These are phyloP conservation scores for Penicillium psychrofluorescens DNA, from an alignment of 495 filamentous ascomycete genomes.

Conservation along the genomic window DNA sequence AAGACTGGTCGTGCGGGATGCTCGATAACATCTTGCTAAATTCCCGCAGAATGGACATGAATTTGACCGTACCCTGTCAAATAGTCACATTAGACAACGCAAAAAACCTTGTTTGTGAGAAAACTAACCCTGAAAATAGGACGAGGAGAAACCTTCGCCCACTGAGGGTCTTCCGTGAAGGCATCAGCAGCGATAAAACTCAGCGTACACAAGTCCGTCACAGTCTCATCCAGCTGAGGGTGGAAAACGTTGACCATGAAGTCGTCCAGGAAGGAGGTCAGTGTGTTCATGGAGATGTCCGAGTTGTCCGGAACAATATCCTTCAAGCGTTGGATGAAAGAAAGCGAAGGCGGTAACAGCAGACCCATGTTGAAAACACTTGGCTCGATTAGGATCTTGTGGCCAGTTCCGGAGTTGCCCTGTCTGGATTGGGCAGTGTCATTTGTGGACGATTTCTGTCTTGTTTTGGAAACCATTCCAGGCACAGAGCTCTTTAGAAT, in stretches of 20 bases:
- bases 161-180: conserved; percentile 81
- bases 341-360: conserved; percentile 84
- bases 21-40: conserved; percentile 94
- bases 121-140: conserved; percentile 71
- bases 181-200: conserved; percentile 78
- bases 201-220: conserved; percentile 77
- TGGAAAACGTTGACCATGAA: conserved; percentile 98
- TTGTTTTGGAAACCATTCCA: conserved; percentile 77
- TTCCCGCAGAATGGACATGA: conserved; percentile 76
- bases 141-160: conserved; percentile 65
- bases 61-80: conserved; percentile 68
- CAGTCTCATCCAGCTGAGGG: conserved; percentile 90
- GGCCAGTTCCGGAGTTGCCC: conserved; percentile 56
- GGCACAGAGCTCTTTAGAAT: conserved; percentile 89
- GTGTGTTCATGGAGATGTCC: conserved; percentile 75
- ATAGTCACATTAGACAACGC: conserved; percentile 4
- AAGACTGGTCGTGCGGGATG: conserved; percentile 94
- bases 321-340: conserved; percentile 86
- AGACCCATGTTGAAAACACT: conserved; percentile 98
- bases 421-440: conserved; percentile 31
- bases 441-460: conserved; percentile 28
- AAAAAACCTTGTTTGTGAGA: background rate
- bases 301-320: conserved; percentile 80
- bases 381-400: conserved; percentile 87
- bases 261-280: conserved; percentile 96